Conservation (phyloP, 2,329 filamentous ascomycete genomes). For the Fusarium globosum region DNA sequence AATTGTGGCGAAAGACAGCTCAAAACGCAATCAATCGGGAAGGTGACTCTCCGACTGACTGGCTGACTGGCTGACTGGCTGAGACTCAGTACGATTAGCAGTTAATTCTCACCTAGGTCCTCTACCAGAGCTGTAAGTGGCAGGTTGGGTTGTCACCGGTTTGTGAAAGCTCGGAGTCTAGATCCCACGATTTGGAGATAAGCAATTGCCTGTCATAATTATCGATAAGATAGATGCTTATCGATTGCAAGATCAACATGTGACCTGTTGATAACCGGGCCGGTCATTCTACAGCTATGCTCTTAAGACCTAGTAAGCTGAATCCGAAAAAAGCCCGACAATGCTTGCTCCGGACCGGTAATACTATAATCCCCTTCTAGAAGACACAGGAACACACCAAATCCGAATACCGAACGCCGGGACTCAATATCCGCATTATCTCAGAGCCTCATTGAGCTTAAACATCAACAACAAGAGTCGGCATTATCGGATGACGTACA, state of each 20-base stretch:
- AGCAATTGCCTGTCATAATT: rapidly evolving
- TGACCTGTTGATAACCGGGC: neutral
- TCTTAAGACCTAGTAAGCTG: neutral
- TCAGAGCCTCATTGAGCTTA: neutral
- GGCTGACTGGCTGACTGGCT: neutral
- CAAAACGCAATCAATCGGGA: no score
- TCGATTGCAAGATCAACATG: neutral
- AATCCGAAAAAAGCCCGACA: neutral
- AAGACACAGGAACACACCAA: neutral
- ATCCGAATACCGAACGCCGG: neutral
- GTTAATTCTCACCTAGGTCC: neutral
- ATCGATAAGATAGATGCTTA: neutral
- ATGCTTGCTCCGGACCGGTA: neutral
- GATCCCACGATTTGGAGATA: neutral
- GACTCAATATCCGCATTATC: neutral
- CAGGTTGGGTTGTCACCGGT: neutral
- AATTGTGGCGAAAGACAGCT: neutral
- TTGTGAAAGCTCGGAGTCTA: neutral
- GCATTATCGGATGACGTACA: neutral
- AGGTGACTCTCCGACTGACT: neutral
- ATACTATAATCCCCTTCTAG: conserved; percentile 1
- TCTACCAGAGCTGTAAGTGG: neutral
- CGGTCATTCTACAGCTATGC: neutral
- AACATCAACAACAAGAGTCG: neutral
- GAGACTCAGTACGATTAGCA: neutral